phyloP scores from a whole-genome alignment of 169 alveolate species.

The Cryptosporidium canis region DNA sequence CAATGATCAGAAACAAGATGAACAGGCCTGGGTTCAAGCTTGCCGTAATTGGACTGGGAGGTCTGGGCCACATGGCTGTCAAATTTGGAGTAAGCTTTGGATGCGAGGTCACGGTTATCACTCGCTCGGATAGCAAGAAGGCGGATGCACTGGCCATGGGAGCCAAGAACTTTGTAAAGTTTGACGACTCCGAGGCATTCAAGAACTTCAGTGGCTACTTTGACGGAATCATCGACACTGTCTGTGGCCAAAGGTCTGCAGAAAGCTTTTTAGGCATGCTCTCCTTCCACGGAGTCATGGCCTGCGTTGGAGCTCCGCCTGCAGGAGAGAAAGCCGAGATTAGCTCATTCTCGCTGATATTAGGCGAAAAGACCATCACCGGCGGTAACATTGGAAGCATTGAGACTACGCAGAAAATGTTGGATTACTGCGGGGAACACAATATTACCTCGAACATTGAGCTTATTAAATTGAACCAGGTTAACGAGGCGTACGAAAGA shows the following conservation, averaged over 20 bases:
- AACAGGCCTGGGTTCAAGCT: slow-evolving; percentile 78
- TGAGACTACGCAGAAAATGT: slow-evolving; percentile 69
- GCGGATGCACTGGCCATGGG: slow-evolving; percentile 44
- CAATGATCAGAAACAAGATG: slow-evolving; percentile 75
- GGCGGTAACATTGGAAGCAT: slow-evolving; percentile 72
- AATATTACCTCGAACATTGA: slow-evolving; percentile 44
- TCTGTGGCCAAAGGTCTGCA: background rate
- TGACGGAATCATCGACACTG: slow-evolving; percentile 71
- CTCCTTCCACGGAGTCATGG: slow-evolving; percentile 34
- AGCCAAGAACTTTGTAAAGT: slow-evolving; percentile 34
- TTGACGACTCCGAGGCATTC: slow-evolving; percentile 21
- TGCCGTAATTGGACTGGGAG: slow-evolving; percentile 87
- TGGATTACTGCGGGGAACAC: slow-evolving; percentile 71
- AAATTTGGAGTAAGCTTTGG: slow-evolving; percentile 77
- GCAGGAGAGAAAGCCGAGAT: slow-evolving; percentile 4
- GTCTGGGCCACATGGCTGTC: slow-evolving; percentile 88
- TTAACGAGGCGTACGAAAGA: slow-evolving; percentile 59
- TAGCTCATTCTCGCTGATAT: slow-evolving; percentile 15
- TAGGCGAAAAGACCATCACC: slow-evolving; percentile 50
- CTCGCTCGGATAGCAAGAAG: slow-evolving; percentile 53
- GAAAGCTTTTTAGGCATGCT: background rate
- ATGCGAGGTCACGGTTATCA: slow-evolving; percentile 56
- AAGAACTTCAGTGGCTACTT: slow-evolving; percentile 23
- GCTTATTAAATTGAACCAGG: slow-evolving; percentile 24
- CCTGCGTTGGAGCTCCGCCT: slow-evolving; percentile 73